A percentile compares a stretch with the other conserved stretches of the same genome.
These are phyloP conservation scores for Salix exigua DNA, from an alignment of 345 rosid genomes.

Conservation along the genomic window DNA sequence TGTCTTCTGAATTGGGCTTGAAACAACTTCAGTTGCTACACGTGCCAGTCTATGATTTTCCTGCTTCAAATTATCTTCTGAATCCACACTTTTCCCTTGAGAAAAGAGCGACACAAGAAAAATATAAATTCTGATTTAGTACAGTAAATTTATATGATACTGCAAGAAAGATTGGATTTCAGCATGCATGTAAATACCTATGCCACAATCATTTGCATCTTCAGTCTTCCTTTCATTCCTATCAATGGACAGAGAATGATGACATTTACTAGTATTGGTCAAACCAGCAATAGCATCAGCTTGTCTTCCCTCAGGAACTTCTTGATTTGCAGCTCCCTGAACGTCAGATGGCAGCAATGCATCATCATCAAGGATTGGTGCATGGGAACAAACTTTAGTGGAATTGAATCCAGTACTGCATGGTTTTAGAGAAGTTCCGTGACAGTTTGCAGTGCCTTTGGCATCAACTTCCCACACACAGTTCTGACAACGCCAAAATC, in stretches of 20 bases:
- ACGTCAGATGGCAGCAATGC: constrained; percentile 19
- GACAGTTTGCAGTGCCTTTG: constrained; percentile 17
- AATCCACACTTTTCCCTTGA: constrained; percentile 36
- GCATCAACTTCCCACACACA: constrained; percentile 34
- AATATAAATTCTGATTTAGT: background rate
- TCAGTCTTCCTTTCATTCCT: constrained; percentile 30
- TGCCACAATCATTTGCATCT: background rate
- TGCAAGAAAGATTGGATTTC: constrained; percentile 10
- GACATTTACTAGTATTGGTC: constrained; percentile 17
- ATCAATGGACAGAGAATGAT: constrained; percentile 20
- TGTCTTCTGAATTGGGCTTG: constrained; percentile 26
- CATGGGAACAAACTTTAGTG: constrained; percentile 11
- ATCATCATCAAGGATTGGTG: constrained; percentile 19
- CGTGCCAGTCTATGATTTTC: constrained; percentile 23
- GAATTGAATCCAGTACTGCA: background rate
- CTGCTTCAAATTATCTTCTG: constrained; percentile 29
- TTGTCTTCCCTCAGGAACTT: constrained; percentile 19
- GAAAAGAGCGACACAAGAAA: constrained; percentile 4
- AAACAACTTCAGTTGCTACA: constrained; percentile 24
- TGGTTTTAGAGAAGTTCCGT: background rate
- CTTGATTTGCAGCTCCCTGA: constrained; percentile 27
- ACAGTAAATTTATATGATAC: background rate
- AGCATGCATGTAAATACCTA: constrained; percentile 34
- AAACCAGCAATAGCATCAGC: constrained; percentile 23
- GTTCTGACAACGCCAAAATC: constrained; percentile 51